Evolutionary conservation across 805 yeast species (phyloP).

Genomic region (Tetrapisispora nanseiensis): DNA sequence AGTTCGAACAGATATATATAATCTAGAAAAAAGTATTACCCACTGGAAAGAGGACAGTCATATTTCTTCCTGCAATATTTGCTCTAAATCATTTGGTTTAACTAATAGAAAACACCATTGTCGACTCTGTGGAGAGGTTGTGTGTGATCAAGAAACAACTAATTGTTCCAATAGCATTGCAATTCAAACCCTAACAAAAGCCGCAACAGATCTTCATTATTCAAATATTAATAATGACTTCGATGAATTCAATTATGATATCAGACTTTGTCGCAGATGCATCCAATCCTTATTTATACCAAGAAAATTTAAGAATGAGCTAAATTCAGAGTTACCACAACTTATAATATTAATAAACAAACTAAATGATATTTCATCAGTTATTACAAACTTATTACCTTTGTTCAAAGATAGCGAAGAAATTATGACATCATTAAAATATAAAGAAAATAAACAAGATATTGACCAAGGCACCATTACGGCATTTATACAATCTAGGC

Average conservation of each 20-base stretch:
- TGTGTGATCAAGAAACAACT: conserved; percentile 55
- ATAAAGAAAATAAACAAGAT: conserved; percentile 9
- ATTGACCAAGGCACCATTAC: conserved; percentile 14
- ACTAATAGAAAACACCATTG: conserved; percentile 79
- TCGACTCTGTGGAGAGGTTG: conserved; percentile 72
- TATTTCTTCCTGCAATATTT: conserved; percentile 50
- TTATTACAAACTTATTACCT: conserved; percentile 35
- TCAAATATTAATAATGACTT: conserved; percentile 10
- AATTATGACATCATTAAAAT: conserved; percentile 19
- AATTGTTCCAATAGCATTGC: conserved; percentile 73
- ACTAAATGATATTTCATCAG: conserved; percentile 31
- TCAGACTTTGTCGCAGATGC: conserved; percentile 66
- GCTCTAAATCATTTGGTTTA: conserved; percentile 48
- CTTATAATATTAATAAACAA: conserved; percentile 34
- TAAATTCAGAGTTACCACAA: conserved; percentile 26
- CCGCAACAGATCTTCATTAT: conserved; percentile 21
- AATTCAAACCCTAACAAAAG: conserved; percentile 23
- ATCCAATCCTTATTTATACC: conserved; percentile 50
- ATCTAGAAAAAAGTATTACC: conserved; percentile 39
- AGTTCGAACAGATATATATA: conserved; percentile 26
- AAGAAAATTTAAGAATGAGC: conserved; percentile 39
- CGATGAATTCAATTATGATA: conserved; percentile 20
- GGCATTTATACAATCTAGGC: conserved; percentile 35
- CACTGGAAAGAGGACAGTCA: conserved; percentile 55
- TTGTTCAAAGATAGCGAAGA: conserved; percentile 33